Evolutionary conservation across 2,329 filamentous ascomycete genomes (phyloP).

Genomic region (Emmonsiellopsis sp.): DNA sequence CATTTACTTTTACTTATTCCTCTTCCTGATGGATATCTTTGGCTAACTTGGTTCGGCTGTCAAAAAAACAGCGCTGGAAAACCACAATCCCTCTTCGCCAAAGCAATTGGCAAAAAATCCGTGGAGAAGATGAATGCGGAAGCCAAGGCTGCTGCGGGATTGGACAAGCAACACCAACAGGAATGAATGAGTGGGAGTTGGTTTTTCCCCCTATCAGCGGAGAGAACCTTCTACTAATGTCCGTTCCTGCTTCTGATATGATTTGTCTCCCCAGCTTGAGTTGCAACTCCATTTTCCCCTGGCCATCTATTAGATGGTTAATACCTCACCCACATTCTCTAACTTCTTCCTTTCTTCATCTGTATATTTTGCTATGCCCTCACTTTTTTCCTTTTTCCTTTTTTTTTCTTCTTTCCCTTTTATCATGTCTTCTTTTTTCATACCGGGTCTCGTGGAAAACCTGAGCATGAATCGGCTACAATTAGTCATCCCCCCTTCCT

Average conservation of each 20-base stretch:
- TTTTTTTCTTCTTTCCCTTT: neutral
- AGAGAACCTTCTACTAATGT: neutral
- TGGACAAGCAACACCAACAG: constrained; percentile 1
- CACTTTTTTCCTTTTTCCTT: neutral
- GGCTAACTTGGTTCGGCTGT: constrained; percentile 3
- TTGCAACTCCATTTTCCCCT: neutral
- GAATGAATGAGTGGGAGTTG: neutral
- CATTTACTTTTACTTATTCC: neutral
- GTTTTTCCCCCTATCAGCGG: neutral
- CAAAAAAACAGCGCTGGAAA: constrained; percentile 24
- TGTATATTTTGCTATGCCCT: neutral
- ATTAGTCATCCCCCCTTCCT: no score
- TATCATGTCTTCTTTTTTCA: neutral
- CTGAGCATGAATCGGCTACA: no score
- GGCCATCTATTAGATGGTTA: neutral
- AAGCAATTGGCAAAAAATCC: constrained; percentile 36
- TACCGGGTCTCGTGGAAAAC: neutral
- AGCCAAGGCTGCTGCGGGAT: neutral
- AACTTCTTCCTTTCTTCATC: neutral
- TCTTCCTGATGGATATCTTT: neutral
- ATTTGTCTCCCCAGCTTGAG: no score
- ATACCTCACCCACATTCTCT: neutral
- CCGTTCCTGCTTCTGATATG: neutral
- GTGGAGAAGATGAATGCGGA: constrained; percentile 26
- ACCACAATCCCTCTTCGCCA: constrained; percentile 39